Evolutionary conservation across 192 early-diverging fungal species (phyloP), one percentile per base, ranked within the genome.

Genomic region (Backusella parvicylindrica): DNA sequence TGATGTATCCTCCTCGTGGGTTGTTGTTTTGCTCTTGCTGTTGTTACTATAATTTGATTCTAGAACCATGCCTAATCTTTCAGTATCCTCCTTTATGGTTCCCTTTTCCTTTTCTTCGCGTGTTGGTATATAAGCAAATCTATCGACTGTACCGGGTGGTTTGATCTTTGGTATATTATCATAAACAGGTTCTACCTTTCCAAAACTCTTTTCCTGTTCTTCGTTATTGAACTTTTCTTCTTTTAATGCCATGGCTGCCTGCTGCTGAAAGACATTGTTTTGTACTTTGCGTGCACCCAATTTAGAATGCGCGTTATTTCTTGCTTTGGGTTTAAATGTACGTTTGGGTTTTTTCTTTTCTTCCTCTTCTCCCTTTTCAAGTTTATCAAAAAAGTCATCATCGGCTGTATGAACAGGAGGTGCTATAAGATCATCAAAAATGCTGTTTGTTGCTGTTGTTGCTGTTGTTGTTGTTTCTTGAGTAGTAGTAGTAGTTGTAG

Each of bases 321-420:
- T 60, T 28, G 53, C 53, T 11, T 70, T 70, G 26, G 68, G 68
- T 18, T 70, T 70, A 15, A 43, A 43, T 13, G 68, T 30, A 12
- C 53, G 53, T 12, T 30, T 65, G 3, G 64, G 15, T 16, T 68
- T 68, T n/a, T 33, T 37, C 21, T 16, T 31, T 13, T 5, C 31
- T 2, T 43, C 28, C 15, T 23, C 23, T 23, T 21, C 12, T 43
- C 23, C 35, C 3, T 43, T 47, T 30, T 41, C 30, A 47, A 70
- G 28, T 12, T 70, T 37, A 70, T 70, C 68, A 31, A 70, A 70
- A 41, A 70, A 70, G 21, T 70, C 38, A 23, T 70, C 68, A 40
- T 38, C 68, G n/a, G 28, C n/a, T n/a, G 33, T 66, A 35, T 66
- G 33, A 66, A n/a, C n/a, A n/a, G 64, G 31, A 1, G 64, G 28